Conservation (phyloP, 371 early-diverging fungal species). For the Rhizomucor pusillus region DNA sequence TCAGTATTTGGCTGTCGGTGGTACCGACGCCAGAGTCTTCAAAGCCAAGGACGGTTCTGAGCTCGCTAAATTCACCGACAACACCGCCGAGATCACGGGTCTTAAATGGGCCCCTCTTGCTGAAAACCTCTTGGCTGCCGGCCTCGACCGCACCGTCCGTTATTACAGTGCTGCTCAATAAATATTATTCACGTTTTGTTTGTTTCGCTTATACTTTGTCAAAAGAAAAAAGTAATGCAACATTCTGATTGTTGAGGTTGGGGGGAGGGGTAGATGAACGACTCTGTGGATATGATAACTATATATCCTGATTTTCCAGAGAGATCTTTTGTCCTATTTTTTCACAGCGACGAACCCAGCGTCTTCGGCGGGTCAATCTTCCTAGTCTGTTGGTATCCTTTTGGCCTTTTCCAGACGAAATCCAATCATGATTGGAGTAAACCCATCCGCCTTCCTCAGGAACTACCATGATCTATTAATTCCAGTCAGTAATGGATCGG, state of each 20-base stretch:
- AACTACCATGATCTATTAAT: conserved; percentile 13
- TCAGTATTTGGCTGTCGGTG: conserved; percentile 80
- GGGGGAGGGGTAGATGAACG: too few species aligned
- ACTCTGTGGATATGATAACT: too few species aligned
- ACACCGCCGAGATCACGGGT: conserved; percentile 58
- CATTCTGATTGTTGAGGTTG: not conserved
- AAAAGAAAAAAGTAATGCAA: conserved; percentile 1
- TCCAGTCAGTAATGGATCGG: too few species aligned
- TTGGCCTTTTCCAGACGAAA: conserved; percentile 10
- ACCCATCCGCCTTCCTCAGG: conserved; percentile 39
- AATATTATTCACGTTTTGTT: not conserved
- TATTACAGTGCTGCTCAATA: conserved; percentile 42
- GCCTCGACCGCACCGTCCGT: conserved; percentile 65
- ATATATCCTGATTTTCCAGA: not conserved
- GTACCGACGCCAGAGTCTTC: conserved; percentile 61
- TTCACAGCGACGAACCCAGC: conserved; percentile 21
- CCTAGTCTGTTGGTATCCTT: conserved; percentile 6
- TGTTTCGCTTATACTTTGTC: not conserved
- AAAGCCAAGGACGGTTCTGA: conserved; percentile 80
- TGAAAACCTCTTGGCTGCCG: conserved; percentile 51
- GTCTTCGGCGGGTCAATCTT: conserved; percentile 20
- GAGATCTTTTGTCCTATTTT: not conserved
- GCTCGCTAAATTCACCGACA: conserved; percentile 56
- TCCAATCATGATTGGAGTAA: conserved; percentile 31
- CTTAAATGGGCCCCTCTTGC: conserved; percentile 64